Conservation (phyloP, 2,329 filamentous ascomycete genomes). For the Fusarium graminum region DNA sequence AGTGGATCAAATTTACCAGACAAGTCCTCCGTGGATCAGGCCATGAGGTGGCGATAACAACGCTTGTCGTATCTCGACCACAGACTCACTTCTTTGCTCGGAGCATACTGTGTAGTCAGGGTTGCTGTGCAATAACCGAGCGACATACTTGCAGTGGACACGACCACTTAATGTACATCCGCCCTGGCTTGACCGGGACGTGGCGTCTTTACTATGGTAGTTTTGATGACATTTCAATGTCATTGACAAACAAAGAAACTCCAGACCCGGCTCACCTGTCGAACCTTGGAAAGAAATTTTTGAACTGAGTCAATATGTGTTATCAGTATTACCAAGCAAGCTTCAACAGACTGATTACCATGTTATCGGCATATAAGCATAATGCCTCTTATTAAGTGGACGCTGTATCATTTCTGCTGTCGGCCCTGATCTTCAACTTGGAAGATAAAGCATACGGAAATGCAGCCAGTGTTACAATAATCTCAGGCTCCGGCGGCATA, state of each 20-base stretch:
- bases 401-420: no score
- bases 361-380: no score
- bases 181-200: constrained; percentile 21
- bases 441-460: no score
- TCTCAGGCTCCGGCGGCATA: constrained; percentile 5
- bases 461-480: constrained; percentile 1
- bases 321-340: not conserved
- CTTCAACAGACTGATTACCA: no score
- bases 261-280: constrained; percentile 5
- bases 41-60: constrained; percentile 31
- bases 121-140: constrained; percentile 16
- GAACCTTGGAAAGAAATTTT: constrained; percentile 16
- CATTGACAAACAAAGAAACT: constrained; percentile 26
- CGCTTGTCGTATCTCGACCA: constrained; percentile 15
- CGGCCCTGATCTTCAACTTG: no score
- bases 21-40: constrained; percentile 14
- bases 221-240: constrained; percentile 35
- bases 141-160: constrained; percentile 27
- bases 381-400: no score
- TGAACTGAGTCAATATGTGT: not conserved
- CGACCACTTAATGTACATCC: constrained; percentile 13
- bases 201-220: constrained; percentile 7
- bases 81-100: constrained; percentile 11
- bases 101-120: not conserved
- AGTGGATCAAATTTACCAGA: constrained; percentile 14